Evolutionary conservation across 371 early-diverging fungal species (phyloP), one percentile per base, ranked within the genome.

Genomic region (Paraphysoderma sedebokerense): DNA sequence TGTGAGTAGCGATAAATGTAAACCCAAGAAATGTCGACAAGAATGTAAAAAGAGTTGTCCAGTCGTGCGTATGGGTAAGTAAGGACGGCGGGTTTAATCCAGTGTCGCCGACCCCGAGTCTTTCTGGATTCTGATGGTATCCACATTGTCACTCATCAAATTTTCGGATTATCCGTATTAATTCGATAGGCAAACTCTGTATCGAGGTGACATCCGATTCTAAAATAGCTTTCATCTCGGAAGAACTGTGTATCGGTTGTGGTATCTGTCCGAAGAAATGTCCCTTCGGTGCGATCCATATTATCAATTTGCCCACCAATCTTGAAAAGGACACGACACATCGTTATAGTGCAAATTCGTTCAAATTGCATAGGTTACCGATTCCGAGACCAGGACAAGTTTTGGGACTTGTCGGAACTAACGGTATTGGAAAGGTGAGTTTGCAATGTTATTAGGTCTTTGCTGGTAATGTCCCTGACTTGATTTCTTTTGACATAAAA

Each of bases 231-330:
- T 77, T 73, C 59, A 92, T 99, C 50, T 90, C 92, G 28, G 99
- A 99, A 69, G 81, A 79, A 41, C 74, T 99, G 27, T 99, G 99
- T 71, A 98, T 99, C 61, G 99, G 99, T 61, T 99, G 99, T 65
- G 91, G 93, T 74, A 97, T 98, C 54, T 99, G 99, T 63, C 83
- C 82, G 53, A 98, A 98, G 65, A 92, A 92, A 63, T 99, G 99
- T 67, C 99, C 99, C 29, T 98, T 99, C 61, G 89, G 81, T 26
- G 99, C 99, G 29, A 98, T 99, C 59, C 72, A 74, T 46, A 96
- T 99, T 56, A 87, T 98, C 76, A 99, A 98, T 70, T 67, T 99
- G 64, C 99, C 99, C 28, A 96, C 96, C 54, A 92, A 90, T 65
- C 74, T 99, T 52, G 85, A 87, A 52, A 85, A 81, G 58, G 88